Percentiles rank a stretch among this genome's conserved stretches.
Evolutionary conservation across 1,284 basidiomycete species (phyloP).

Genomic region (Irpex sp.): DNA sequence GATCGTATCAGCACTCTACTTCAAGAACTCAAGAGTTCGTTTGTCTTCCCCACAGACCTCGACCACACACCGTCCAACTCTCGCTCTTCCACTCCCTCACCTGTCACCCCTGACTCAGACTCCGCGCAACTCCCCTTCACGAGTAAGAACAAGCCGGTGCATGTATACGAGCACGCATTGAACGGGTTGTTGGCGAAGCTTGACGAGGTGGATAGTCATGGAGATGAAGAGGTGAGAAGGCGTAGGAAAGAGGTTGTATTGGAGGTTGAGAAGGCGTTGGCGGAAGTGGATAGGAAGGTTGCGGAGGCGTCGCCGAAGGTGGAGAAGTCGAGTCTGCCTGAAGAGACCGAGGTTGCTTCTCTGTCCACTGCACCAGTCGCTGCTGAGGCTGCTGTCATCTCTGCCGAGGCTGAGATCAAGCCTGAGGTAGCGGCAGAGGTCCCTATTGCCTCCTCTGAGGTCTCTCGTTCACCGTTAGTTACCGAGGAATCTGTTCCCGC

Average conservation of each 20-base stretch:
- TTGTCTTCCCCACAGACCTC: constrained; percentile 28
- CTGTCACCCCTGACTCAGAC: constrained; percentile 1
- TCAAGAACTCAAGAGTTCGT: constrained; percentile 21
- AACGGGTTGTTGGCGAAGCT: constrained; percentile 56
- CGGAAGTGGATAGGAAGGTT: constrained; percentile 35
- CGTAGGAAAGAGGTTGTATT: constrained; percentile 53
- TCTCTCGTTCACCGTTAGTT: background rate
- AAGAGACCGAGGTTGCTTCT: background rate
- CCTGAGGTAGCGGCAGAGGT: background rate
- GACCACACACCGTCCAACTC: too few species aligned
- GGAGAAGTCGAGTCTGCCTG: background rate
- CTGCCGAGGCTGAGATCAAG: background rate
- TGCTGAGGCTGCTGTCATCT: background rate
- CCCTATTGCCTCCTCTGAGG: background rate
- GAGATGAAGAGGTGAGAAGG: constrained; percentile 50
- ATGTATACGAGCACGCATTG: constrained; percentile 47
- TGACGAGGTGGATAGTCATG: constrained; percentile 63
- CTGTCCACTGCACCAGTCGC: background rate
- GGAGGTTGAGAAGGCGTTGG: constrained; percentile 55
- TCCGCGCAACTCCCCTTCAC: constrained; percentile 31
- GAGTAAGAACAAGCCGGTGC: constrained; percentile 40
- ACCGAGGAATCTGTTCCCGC: background rate
- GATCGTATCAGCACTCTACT: constrained; percentile 24
- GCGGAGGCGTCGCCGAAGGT: constrained; percentile 27
- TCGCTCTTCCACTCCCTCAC: constrained; percentile 1